phyloP scores from a whole-genome alignment of 441 rosid species.

The Isatis lusitanica region DNA sequence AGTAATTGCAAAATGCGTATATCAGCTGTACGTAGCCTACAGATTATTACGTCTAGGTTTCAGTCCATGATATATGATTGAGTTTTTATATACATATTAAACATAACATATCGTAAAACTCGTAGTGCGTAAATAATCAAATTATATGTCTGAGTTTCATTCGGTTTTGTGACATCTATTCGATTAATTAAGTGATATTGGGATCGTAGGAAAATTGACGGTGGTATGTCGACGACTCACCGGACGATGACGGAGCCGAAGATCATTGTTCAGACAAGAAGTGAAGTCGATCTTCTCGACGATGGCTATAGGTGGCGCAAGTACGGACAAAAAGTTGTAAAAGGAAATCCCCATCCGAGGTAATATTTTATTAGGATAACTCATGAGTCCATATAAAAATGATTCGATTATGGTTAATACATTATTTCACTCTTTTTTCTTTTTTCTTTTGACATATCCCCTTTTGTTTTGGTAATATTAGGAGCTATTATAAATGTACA shows the following conservation, averaged over 20 bases:
- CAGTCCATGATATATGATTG: background rate
- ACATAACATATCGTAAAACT: background rate
- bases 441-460: background rate
- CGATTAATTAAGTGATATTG: background rate
- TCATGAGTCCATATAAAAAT: background rate
- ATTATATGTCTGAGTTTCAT: background rate
- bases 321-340: conserved; percentile 74
- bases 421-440: background rate
- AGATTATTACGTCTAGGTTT: background rate
- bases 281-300: conserved; percentile 71
- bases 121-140: background rate
- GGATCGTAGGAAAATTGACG: conserved; percentile 49
- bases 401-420: background rate
- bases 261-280: conserved; percentile 66
- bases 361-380: conserved; percentile 3
- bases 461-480: conserved; percentile 23
- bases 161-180: background rate
- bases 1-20: background rate
- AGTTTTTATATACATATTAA: background rate
- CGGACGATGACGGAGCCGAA: conserved; percentile 56
- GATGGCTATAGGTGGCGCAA: conserved; percentile 77
- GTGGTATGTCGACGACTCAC: conserved; percentile 45
- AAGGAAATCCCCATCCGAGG: conserved; percentile 74
- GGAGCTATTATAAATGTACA: conserved; percentile 78
- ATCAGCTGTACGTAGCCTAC: background rate